Conservation (phyloP, 257 asterid genomes). For the Lavandula angustifolia region DNA sequence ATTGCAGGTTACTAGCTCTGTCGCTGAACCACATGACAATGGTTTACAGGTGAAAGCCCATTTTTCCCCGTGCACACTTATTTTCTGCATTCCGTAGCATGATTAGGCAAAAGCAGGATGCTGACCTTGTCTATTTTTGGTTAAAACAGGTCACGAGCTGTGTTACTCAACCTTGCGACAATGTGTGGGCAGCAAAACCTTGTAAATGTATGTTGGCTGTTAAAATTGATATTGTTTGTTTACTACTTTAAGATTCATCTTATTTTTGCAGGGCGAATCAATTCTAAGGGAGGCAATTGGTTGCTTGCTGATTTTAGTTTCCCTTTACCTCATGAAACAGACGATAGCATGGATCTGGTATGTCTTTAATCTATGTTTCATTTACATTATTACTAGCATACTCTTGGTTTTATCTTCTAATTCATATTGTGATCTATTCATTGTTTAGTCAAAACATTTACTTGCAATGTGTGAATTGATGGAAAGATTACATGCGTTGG, state of each 20-base stretch:
- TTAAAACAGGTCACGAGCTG: not conserved
- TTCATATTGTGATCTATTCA: not conserved
- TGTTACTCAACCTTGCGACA: not conserved
- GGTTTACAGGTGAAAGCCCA: not conserved
- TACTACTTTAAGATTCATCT: not conserved
- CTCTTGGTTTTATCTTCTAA: not conserved
- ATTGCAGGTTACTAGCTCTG: slow-evolving; percentile 14
- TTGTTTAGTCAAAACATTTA: not conserved
- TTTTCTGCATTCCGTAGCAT: not conserved
- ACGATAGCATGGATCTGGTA: slow-evolving; percentile 37
- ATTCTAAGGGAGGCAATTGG: slow-evolving; percentile 30
- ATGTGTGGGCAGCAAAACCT: slow-evolving; percentile 1
- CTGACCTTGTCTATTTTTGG: not conserved
- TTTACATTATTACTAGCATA: not conserved
- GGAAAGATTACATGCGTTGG: not conserved
- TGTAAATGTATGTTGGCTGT: not conserved
- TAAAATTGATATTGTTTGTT: not conserved
- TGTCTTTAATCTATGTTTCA: slow-evolving; percentile 14
- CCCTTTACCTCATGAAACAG: slow-evolving; percentile 42
- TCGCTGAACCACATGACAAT: not conserved
- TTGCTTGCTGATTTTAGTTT: slow-evolving; percentile 35
- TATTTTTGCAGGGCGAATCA: slow-evolving; percentile 32
- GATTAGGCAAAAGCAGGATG: not conserved
- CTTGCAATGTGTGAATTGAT: not conserved
- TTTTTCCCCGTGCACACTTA: not conserved